These are phyloP conservation scores for Ceratocystis harringtonii DNA, from an alignment of 2,329 filamentous ascomycete species.

Conservation along the genomic window DNA sequence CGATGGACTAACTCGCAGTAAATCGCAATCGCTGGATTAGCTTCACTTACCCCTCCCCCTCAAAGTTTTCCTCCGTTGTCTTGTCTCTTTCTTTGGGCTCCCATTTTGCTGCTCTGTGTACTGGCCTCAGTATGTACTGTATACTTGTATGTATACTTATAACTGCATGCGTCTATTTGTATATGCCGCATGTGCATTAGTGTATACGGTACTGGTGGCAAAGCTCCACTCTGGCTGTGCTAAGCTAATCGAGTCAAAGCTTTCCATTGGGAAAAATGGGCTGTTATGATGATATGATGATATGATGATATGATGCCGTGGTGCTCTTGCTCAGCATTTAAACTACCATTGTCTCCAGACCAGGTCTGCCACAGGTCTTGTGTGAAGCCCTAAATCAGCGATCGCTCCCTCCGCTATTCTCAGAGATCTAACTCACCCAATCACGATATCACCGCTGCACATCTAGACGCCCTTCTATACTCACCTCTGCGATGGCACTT, in stretches of 20 bases:
- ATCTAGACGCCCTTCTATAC: neutral
- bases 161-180: neutral
- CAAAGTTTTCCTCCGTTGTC: no score
- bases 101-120: no score
- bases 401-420: neutral
- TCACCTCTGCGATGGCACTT: slow-evolving; percentile 21
- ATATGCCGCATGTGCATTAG: neutral
- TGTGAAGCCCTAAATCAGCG: neutral
- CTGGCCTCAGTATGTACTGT: neutral
- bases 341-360: neutral
- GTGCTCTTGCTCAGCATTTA: no score
- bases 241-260: neutral
- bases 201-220: neutral
- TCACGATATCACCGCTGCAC: neutral
- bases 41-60: neutral
- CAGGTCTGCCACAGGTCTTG: neutral
- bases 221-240: neutral
- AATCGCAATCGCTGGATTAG: neutral
- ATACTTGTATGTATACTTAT: neutral
- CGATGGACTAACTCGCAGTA: neutral
- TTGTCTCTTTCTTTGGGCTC: no score
- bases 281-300: neutral
- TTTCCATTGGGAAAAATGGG: neutral
- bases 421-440: no score
- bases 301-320: neutral